phyloP scores from a whole-genome alignment of 1,139 yeast species.

The Magnusiomyces tetraspermus region DNA sequence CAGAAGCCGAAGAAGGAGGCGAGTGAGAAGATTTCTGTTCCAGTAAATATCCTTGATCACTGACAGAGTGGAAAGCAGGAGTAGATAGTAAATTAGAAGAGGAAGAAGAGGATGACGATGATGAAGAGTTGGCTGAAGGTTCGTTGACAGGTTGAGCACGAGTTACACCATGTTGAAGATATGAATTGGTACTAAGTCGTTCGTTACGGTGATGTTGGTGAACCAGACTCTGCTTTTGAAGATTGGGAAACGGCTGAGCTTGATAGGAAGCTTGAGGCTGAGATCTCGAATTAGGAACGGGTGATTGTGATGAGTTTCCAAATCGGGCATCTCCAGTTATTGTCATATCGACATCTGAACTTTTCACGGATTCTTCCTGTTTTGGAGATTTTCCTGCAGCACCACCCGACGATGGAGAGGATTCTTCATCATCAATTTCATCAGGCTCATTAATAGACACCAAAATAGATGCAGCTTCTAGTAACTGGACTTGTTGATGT shows the following conservation, averaged over 20 bases:
- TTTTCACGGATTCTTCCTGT: neutral
- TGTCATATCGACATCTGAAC: no score
- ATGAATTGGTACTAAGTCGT: neutral
- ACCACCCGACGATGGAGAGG: no score
- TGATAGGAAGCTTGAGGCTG: no score
- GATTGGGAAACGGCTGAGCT: neutral
- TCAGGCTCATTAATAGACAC: constrained; percentile 67
- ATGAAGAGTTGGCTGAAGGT: no score
- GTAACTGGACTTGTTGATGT: constrained; percentile 81
- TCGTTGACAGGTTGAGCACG: no score
- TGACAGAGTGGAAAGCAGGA: constrained; percentile 7
- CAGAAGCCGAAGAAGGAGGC: neutral
- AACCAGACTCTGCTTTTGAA: neutral
- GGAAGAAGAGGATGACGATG: no score
- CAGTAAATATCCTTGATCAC: neutral
- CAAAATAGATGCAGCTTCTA: constrained; percentile 80
- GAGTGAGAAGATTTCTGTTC: neutral
- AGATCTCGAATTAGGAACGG: no score
- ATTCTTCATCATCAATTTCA: constrained; percentile 19
- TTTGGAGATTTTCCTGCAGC: no score
- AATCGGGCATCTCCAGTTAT: no score
- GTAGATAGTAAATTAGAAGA: constrained; percentile 9
- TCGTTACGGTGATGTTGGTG: neutral
- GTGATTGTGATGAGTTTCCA: no score
- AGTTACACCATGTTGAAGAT: neutral